phyloP scores from a whole-genome alignment of 73 alveolate species.

The Effrenium voratum region DNA sequence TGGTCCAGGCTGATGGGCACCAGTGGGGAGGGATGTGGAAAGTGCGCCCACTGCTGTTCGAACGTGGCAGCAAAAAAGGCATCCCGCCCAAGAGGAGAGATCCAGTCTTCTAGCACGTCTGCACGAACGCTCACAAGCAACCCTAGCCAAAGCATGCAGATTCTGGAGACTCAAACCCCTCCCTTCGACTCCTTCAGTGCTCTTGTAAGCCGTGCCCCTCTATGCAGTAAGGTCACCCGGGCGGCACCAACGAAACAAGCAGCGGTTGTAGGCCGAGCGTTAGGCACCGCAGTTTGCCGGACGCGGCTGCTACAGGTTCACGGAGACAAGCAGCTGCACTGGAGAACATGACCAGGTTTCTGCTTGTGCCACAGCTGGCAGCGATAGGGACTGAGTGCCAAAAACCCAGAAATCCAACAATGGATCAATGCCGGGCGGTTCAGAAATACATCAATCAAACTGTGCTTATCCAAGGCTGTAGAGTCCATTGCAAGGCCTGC shows the following conservation, averaged over 20 bases:
- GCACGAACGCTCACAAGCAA: neutral
- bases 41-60: conserved; percentile 35
- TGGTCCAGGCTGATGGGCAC: conserved; percentile 53
- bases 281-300: neutral
- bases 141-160: neutral
- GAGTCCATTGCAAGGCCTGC: too few species aligned
- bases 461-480: too few species aligned
- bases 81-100: conserved; percentile 14
- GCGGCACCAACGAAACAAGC: conserved; percentile 33
- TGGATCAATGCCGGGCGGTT: too few species aligned
- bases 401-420: too few species aligned
- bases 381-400: too few species aligned
- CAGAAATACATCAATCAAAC: too few species aligned
- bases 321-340: too few species aligned
- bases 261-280: conserved; percentile 1
- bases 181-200: conserved; percentile 12
- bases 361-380: too few species aligned
- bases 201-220: too few species aligned
- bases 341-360: too few species aligned
- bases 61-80: conserved; percentile 23
- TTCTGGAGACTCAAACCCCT: neutral
- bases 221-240: too few species aligned
- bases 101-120: conserved; percentile 67
- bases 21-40: conserved; percentile 42
- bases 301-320: conserved; percentile 38